Base-by-base conservation (phyloP, 148 eudicot genomes). In the Tetragonia tetragonoides region DNA sequence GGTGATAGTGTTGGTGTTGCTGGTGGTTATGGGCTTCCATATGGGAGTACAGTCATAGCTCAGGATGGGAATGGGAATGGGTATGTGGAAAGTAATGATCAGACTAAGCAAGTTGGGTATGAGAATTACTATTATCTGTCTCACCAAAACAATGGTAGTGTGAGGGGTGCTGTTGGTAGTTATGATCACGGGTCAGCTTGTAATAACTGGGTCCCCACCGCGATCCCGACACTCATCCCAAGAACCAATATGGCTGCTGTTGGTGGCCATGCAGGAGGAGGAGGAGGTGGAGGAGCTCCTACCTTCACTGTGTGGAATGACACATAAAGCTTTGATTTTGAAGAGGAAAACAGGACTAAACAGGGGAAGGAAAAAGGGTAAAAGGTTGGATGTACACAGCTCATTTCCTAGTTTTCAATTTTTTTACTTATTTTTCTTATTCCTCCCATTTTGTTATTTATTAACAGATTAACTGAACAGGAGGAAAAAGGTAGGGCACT, bases 261-360 rank as follows among this genome's bases (percentile, higher is more conserved):
- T 49, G 81, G 65, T 70, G 81, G 75, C 68, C 66, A 60, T 68
- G 65, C 37, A 7, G 17, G 20, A 3, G 20, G 59, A 2, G 62
- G 62, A 59, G 62, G 62, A 1, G 80, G 61, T 7, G 75, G 80
- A 3, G 91, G 85, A 44, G 78, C 82, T 65, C 88, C 88, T 7
- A 83, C 87, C 0, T 93, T 93, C 74, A 87, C 91, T 0, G 91
- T 87, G 23, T 93, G 96, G 96, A 88, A 91, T 69, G 90, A 90
- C 65, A 66, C 92, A 12, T 93, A 79, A 46, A 28, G 34, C 34
- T 28, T 28, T 28, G 34, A 28, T 28, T 28, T 28, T 28, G 77
- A 7, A 38, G 54, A 44, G n/a, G 16, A 76, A 53, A 6, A 3
- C 3, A 4, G 23, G 20, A 51, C 15, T 6, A 8, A 20, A 65